Base-by-base conservation (phyloP, 2,329 filamentous ascomycete genomes). In the Colletotrichum sp. region DNA sequence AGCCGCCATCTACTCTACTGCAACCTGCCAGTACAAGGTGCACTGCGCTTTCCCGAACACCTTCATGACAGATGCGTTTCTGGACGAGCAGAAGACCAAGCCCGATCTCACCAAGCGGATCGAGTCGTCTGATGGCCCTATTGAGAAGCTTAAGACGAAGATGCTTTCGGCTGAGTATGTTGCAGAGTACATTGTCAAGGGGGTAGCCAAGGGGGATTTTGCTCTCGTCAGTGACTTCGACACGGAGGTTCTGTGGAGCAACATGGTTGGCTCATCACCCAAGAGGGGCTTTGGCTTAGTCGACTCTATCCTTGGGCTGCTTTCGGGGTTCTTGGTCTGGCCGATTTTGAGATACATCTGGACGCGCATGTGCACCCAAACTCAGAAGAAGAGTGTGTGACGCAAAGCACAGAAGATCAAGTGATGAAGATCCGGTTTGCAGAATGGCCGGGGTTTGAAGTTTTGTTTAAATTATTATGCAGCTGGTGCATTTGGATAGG, bases 41-140 rank as follows among this genome's bases (percentile, higher is more conserved):
- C 81, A 81, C 34, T 80, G 79, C 55, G 78, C 78, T 13, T 82
- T 82, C 76, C 77, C 80, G 3, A 68, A 71, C 28, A 78, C 80
- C 70, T 82, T 81, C 65, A 75, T 82, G 55, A 78, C 80, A 1
- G 75, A 77, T 13, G 77, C 77, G 2, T 81, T 82, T 24, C 63
- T 80, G 5, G 65, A 79, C 36, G 81, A 82, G 74, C 81, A 82
- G 73, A 77, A 80, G 34, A 78, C 78, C 21, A 81, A 82, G 76
- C 78, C 80, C 6, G 67, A 65, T 8, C 68, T 82, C 9, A 82
- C 81, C 1, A 82, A 82, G 75, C 79, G 78, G 5, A 79, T 82
- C 7, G 77, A 82, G 74, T 81, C 80, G 1, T 75, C 78, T 6
- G 72, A 77, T 12, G 71, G 60, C 5, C 49, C 75, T 5, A 55